Conservation (phyloP, 2,329 filamentous ascomycete genomes). For the Trichoderma hamatum region DNA sequence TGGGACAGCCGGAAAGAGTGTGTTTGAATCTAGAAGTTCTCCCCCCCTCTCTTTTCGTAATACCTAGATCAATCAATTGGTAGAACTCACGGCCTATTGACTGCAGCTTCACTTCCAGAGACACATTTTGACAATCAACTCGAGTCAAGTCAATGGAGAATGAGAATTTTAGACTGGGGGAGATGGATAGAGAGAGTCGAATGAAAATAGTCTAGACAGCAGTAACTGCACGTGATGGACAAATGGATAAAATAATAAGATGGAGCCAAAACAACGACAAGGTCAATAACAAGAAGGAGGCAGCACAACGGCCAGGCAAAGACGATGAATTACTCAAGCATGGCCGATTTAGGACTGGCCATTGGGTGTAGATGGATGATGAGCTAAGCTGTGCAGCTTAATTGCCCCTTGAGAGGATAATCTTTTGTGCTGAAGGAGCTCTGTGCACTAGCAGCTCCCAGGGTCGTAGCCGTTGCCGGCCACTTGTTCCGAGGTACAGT, state of each 20-base stretch:
- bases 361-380: background rate
- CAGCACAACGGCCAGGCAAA: background rate
- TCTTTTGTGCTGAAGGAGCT: background rate
- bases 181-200: background rate
- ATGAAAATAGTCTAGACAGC: background rate
- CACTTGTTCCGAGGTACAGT: conserved; percentile 4
- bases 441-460: background rate
- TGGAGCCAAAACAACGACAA: background rate
- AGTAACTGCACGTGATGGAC: background rate
- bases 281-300: background rate
- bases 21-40: background rate
- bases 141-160: background rate
- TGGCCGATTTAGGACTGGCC: background rate
- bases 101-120: background rate
- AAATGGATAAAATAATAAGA: background rate
- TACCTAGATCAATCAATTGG: background rate
- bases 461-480: conserved; percentile 18
- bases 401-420: background rate
- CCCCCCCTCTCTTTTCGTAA: background rate
- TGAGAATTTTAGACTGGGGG: background rate
- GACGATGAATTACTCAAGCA: background rate
- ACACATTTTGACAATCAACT: background rate
- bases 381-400: background rate
- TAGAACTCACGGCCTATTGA: background rate
- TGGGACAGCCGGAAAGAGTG: conserved; percentile 16